Evolutionary conservation across 768 basidiomycete genomes (phyloP), one percentile per base, ranked within the genome.

Genomic region (Lactarius hengduanensis): DNA sequence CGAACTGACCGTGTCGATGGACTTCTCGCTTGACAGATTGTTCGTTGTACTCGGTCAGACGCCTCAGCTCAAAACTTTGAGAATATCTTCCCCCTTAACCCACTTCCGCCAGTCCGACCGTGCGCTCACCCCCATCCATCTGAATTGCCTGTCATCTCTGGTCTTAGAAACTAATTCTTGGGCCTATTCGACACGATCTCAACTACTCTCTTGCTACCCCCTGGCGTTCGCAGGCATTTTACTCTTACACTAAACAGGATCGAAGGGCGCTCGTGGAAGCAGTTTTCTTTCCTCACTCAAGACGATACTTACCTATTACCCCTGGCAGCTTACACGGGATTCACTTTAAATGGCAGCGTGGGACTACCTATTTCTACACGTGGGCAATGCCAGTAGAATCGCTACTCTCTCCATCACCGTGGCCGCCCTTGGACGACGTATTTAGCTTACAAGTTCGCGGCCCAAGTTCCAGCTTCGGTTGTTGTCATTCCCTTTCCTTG

Each of bases 61-160:
- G 53, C 61, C 61, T 43, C 61, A 56, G 32, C 61, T 62, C 30
- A 30, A 28, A 56, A 32, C 53, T 32, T 16, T 62, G 53, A 62
- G 20, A 30, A 28, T 62, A 11, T 40, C 36, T 22, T 54, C 53
- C 30, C 38, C 20, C 8, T 53, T 26, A 30, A n/a, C 16, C 15
- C 40, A 28, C 20, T 62, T 55, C n/a, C 61, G 6, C 26, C 15
- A 40, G 18, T 41, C 30, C 53, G 40, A 62, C 13, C 61, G 30
- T 41, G 20, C 13, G 6, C 22, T 56, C 18, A 22, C 34, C 13
- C 53, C 61, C 6, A 30, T 62, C 28, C 28, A 41, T 16, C 54
- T 62, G 36, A 32, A 55, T 18, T 40, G 28, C 54, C 53, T 62
- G n/a, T 54, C 36, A 6, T 22, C 54, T 28, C n/a, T 62, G 36